These are phyloP conservation scores for Lignosus rhinocerotis DNA, from an alignment of 1,284 basidiomycete genomes.

Conservation along the genomic window DNA sequence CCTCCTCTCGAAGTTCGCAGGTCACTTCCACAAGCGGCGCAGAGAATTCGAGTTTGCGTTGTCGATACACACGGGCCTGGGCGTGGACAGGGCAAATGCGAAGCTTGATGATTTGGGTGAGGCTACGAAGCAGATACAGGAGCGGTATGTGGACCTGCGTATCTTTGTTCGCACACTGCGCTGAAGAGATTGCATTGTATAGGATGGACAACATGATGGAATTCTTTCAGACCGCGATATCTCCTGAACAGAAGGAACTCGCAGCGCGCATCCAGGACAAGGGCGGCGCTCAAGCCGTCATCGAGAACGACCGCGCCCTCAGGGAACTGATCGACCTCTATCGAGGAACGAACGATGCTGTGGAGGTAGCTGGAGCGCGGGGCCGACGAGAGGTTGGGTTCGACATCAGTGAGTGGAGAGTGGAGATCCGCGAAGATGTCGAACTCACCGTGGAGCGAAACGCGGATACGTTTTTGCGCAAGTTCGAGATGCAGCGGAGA, in stretches of 20 bases:
- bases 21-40: constrained; percentile 35
- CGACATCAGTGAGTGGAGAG: neutral
- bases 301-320: constrained; percentile 19
- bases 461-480: constrained; percentile 4
- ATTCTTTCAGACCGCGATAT: constrained; percentile 14
- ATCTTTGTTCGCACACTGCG: constrained; percentile 28
- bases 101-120: constrained; percentile 31
- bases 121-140: constrained; percentile 6
- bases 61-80: constrained; percentile 36
- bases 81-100: constrained; percentile 36
- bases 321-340: constrained; percentile 33
- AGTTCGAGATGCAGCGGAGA: constrained; percentile 13
- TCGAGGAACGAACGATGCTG: neutral
- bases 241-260: constrained; percentile 17
- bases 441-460: constrained; percentile 2
- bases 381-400: neutral
- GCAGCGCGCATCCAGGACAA: constrained; percentile 10
- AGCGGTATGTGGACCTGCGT: neutral
- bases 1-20: constrained; percentile 35
- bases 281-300: constrained; percentile 4
- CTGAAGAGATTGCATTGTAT: constrained; percentile 27
- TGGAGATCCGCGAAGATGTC: constrained; percentile 3
- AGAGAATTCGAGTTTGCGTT: constrained; percentile 37
- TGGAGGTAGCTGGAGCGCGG: neutral
- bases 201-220: constrained; percentile 14